phyloP scores from a whole-genome alignment of 2,329 filamentous ascomycete species.

The Ophiostoma montium region DNA sequence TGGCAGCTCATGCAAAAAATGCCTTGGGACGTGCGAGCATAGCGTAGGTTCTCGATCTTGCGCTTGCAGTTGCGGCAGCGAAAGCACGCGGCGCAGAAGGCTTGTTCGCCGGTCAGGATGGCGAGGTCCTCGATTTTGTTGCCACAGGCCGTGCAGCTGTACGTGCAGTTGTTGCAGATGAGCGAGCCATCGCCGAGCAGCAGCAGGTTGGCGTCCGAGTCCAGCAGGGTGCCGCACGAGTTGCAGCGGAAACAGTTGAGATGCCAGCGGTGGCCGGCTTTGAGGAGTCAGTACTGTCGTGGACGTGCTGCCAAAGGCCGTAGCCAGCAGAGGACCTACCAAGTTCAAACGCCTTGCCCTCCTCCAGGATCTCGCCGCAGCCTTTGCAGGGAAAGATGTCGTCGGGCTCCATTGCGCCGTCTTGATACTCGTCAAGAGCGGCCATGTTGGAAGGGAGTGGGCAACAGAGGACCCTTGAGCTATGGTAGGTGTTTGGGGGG shows the following conservation, averaged over 20 bases:
- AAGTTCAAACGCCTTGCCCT: slow-evolving; percentile 96
- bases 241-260: slow-evolving; percentile 98
- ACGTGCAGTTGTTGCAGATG: slow-evolving; percentile 98
- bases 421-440: slow-evolving; percentile 47
- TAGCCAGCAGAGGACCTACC: slow-evolving; percentile 39
- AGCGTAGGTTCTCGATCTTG: slow-evolving; percentile 96
- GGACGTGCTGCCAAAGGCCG: neutral
- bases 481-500: no score
- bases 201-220: slow-evolving; percentile 94
- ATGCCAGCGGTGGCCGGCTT: slow-evolving; percentile 95
- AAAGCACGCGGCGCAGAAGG: slow-evolving; percentile 95
- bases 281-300: neutral
- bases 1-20: slow-evolving; percentile 99
- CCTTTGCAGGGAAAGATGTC: slow-evolving; percentile 85
- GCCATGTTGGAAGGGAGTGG: slow-evolving; percentile 22
- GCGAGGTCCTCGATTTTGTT: slow-evolving; percentile 98
- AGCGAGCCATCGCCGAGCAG: slow-evolving; percentile 94
- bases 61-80: slow-evolving; percentile 95
- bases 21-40: slow-evolving; percentile 92
- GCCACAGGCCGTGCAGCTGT: slow-evolving; percentile 90
- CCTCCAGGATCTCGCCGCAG: slow-evolving; percentile 93
- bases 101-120: slow-evolving; percentile 93
- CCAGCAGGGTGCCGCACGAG: slow-evolving; percentile 85
- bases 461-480: neutral
- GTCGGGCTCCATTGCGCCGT: slow-evolving; percentile 58